Percentiles rank a stretch among this genome's conserved stretches.
These are phyloP conservation scores for Cyberlindnera mycetangii DNA, from an alignment of 805 yeast species.

Conservation along the genomic window DNA sequence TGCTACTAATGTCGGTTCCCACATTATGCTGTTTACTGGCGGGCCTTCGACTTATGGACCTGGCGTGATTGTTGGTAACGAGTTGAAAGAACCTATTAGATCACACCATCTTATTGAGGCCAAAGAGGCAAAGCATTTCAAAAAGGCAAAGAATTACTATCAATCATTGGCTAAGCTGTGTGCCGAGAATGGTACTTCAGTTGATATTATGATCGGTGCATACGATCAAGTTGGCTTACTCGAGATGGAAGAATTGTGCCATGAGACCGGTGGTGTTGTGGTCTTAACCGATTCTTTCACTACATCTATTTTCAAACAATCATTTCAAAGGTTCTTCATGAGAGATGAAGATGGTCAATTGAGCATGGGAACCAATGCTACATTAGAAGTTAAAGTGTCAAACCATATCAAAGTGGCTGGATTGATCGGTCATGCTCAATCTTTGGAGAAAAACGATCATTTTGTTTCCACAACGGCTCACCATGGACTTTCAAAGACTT, in stretches of 20 bases:
- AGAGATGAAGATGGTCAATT: slow-evolving; percentile 37
- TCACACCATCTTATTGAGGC: slow-evolving; percentile 63
- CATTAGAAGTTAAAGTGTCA: slow-evolving; percentile 53
- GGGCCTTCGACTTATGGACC: slow-evolving; percentile 70
- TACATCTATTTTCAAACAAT: slow-evolving; percentile 90
- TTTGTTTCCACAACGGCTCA: slow-evolving; percentile 17
- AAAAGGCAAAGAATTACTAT: slow-evolving; percentile 45
- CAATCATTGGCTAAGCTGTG: slow-evolving; percentile 45
- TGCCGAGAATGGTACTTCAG: slow-evolving; percentile 49
- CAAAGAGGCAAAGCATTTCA: slow-evolving; percentile 37
- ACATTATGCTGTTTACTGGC: slow-evolving; percentile 51
- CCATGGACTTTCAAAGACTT: slow-evolving; percentile 50
- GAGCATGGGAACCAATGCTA: slow-evolving; percentile 56
- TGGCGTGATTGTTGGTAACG: slow-evolving; percentile 55
- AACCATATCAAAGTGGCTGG: slow-evolving; percentile 54
- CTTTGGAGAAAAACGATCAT: slow-evolving; percentile 34
- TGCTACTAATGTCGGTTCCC: slow-evolving; percentile 50
- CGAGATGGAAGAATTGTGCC: slow-evolving; percentile 86
- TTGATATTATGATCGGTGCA: slow-evolving; percentile 60
- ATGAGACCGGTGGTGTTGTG: slow-evolving; percentile 86
- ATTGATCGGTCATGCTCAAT: slow-evolving; percentile 59
- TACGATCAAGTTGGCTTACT: slow-evolving; percentile 88
- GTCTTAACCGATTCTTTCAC: slow-evolving; percentile 91
- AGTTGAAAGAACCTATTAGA: slow-evolving; percentile 59
- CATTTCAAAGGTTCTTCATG: slow-evolving; percentile 61